Conservation (phyloP, 495 filamentous ascomycete species). For the Mycothermus thermophilus region DNA sequence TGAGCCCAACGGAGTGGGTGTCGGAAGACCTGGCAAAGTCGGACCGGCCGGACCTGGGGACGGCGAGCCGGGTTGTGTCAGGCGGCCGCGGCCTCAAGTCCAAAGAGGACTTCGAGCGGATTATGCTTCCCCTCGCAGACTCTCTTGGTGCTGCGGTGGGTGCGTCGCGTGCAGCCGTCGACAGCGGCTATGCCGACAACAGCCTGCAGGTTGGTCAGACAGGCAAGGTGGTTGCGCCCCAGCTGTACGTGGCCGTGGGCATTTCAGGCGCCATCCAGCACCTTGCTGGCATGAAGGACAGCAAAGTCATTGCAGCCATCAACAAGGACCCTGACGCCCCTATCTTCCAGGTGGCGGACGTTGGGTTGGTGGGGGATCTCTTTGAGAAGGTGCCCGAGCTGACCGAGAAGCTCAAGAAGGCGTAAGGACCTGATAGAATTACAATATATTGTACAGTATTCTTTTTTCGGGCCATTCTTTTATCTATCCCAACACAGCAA, state of each 20-base stretch:
- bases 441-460: constrained; percentile 3
- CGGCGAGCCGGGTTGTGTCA: constrained; percentile 77
- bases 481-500: constrained; percentile 41
- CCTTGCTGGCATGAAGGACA: constrained; percentile 98
- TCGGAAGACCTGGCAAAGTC: constrained; percentile 86
- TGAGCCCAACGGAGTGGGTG: constrained; percentile 68
- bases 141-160: constrained; percentile 85
- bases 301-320: constrained; percentile 97
- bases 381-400: constrained; percentile 93
- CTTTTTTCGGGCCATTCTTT: not conserved
- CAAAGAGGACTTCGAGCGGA: constrained; percentile 86
- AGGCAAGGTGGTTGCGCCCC: constrained; percentile 93
- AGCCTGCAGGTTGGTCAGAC: constrained; percentile 96
- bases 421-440: constrained; percentile 25
- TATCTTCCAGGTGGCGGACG: constrained; percentile 96
- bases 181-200: constrained; percentile 98
- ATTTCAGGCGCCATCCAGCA: constrained; percentile 97
- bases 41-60: constrained; percentile 88
- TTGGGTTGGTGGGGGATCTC: constrained; percentile 86
- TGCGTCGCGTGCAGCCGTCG: constrained; percentile 86
- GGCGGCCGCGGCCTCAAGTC: constrained; percentile 92
- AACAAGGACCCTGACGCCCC: constrained; percentile 96
- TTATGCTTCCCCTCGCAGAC: constrained; percentile 87
- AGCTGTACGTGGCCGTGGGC: constrained; percentile 88
- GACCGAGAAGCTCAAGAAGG: constrained; percentile 79